Evolutionary conservation across 148 eudicot genomes (phyloP), one percentile per base, ranked within the genome.

Genomic region (Chenopodium album): DNA sequence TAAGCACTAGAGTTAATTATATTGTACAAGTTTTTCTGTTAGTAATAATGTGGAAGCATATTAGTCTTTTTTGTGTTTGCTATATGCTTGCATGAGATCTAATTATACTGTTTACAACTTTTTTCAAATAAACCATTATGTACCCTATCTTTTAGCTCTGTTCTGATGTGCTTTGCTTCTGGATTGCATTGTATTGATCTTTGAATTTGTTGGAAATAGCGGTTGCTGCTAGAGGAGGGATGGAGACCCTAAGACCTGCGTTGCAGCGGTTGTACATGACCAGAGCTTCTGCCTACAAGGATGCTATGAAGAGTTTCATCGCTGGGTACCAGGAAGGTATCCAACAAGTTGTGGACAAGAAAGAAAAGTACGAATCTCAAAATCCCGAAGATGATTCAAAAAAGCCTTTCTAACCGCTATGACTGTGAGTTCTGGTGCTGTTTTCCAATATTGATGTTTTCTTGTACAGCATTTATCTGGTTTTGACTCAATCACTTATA

Each of bases 141-240:
- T 41, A 41, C 44, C 44, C 44, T 70, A 11, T 5, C 16, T 10
- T 44, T 20, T 62, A 10, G 28, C 46, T 52, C 48, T 48, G 23
- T 72, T 83, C 31, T 34, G 44, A 32, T 54, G 13, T 46, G 47
- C 44, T 80, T 65, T 59, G 66, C 67, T 52, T 34, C 60, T 59
- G 16, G 37, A 37, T 47, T 76, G 64, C 32, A 5, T 59, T 71
- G 64, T 77, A 54, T 46, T 52, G 13, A 29, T 32, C 16, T 22
- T 67, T 70, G 74, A 62, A 68, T 60, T 73, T 26, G 59, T 41
- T 73, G 79, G 69, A 63, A 73, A 78, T 73, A 93, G 98, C 93
- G 63, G 88, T 90, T 64, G 98, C 97, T 85, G 98, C 98, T 68
- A 89, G 92, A 88, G 98, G 98, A 71, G 98, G 98, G 31, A 92